Conservation (phyloP, 805 yeast species). For the Monosporozyma unispora region DNA sequence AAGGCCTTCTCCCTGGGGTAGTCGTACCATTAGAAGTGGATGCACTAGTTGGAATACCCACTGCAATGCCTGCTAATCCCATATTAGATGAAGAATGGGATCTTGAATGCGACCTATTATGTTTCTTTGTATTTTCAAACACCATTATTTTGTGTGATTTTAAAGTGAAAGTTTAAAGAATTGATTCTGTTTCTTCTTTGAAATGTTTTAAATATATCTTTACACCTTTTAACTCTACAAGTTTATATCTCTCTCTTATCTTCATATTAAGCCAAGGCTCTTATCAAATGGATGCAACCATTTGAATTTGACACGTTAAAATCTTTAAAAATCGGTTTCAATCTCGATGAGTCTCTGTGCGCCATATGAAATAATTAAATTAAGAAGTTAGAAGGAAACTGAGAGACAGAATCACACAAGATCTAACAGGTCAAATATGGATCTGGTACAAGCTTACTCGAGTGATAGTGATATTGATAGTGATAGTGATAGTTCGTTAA, state of each 20-base stretch:
- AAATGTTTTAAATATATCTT: no score
- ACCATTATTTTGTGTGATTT: background rate
- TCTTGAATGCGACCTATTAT: background rate
- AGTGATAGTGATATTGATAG: constrained; percentile 12
- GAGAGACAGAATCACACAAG: background rate
- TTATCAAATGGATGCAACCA: background rate
- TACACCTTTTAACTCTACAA: no score
- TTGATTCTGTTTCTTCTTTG: background rate
- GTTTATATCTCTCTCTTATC: background rate
- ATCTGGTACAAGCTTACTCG: constrained; percentile 9
- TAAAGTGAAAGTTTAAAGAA: background rate
- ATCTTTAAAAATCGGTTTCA: background rate
- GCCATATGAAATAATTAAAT: background rate
- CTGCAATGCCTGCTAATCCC: background rate
- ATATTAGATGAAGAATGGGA: background rate
- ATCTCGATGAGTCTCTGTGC: background rate
- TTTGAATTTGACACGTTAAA: background rate
- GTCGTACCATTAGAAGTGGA: background rate
- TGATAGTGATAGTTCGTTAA: background rate
- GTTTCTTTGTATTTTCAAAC: background rate
- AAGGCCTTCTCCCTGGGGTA: constrained; percentile 7
- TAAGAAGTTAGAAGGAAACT: background rate
- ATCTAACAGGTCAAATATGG: constrained; percentile 8
- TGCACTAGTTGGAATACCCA: background rate
- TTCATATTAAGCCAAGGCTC: background rate